Evolutionary conservation across 768 basidiomycete genomes (phyloP), one percentile per base, ranked within the genome.

Genomic region (Collybiopsis confluens): DNA sequence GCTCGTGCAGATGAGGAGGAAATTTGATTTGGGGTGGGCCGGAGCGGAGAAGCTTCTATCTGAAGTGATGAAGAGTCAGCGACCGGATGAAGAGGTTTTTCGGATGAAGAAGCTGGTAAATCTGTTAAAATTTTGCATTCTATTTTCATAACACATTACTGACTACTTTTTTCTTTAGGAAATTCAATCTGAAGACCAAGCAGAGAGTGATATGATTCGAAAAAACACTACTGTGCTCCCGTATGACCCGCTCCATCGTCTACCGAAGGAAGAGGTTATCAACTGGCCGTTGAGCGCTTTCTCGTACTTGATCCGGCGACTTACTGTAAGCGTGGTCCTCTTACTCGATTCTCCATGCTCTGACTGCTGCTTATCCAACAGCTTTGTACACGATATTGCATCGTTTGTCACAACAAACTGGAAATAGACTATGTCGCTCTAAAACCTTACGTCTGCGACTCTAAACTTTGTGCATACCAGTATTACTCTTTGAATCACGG

Each of bases 391-490:
- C 73, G 80, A 20, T 86, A 81, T 65, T 90, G 88, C 59, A 73
- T 86, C n/a, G 83, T 86, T n/a, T 88, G 88, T 66, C 86, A 86
- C 60, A 79, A 79, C 58, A 77, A 74, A 56, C 70, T 85, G 27
- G 60, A 71, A 9, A 71, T 68, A 8, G 72, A 78, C 37, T 80
- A 77, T 54, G 80, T 82, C 57, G 78, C 82, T 1, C 75, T 88
- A 55, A 86, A 87, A 62, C 88, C 88, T 1, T 89, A 87, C 61
- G 85, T 90, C 23, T 90, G 87, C 63, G 75, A 78, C 52, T 75
- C 74, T 4, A 77, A 77, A 50, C 73, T 90, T 4, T 90, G 88
- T 65, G 70, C 79, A 4, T 90, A 84, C 63, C 86, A 85, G 60
- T 87, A 85, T 60, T 86, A 86, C 62, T 69, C 75, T 3, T 68